These are phyloP conservation scores for Lachnellula arida DNA, from an alignment of 2,329 filamentous ascomycete genomes.

Conservation along the genomic window DNA sequence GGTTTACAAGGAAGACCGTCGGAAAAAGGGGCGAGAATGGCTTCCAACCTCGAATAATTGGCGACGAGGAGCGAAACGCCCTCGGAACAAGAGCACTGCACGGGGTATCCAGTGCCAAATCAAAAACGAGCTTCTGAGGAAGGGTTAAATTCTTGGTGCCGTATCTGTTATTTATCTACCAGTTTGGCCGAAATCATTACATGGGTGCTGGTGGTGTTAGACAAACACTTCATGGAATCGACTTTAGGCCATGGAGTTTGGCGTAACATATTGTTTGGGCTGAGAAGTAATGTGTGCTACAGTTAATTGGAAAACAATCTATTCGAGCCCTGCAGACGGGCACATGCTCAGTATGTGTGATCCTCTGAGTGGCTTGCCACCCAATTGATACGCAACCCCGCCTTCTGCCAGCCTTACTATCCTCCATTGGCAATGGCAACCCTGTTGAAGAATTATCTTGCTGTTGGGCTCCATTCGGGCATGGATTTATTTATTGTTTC, in stretches of 20 bases:
- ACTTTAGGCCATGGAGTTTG: no score
- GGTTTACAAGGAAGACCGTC: not conserved
- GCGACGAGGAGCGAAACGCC: not conserved
- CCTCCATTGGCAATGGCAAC: not conserved
- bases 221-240: no score
- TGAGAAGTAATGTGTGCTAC: no score
- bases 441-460: not conserved
- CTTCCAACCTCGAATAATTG: no score
- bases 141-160: not conserved
- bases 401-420: not conserved
- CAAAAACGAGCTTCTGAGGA: not conserved
- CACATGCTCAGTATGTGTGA: not conserved
- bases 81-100: not conserved
- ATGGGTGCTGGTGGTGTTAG: no score
- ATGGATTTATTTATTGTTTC: no score
- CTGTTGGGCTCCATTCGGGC: no score
- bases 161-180: not conserved
- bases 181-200: not conserved
- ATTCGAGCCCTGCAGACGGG: not conserved
- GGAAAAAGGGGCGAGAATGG: not conserved
- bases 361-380: not conserved
- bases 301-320: no score
- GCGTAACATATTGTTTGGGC: no score
- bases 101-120: not conserved
- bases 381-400: not conserved